Evolutionary conservation across 2,329 filamentous ascomycete genomes (phyloP), one percentile per base, ranked within the genome.

Genomic region (Aureobasidium subglaciale): DNA sequence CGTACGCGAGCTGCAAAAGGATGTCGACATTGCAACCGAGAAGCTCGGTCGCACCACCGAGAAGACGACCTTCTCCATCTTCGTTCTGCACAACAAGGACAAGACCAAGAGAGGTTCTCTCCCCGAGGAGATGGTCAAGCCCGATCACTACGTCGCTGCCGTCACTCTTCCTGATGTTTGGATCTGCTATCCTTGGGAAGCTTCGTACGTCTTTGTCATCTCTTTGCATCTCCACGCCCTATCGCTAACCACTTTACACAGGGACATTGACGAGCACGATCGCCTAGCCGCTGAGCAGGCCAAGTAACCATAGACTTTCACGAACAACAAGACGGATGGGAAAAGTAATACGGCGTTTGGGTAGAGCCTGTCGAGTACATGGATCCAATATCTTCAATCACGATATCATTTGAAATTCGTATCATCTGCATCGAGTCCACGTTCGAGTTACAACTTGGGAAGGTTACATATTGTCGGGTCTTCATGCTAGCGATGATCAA

Each of bases 121-220:
- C 56, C 91, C 93, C 10, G 67, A 82, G 18, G 84, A 90, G 34
- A 90, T 97, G 81, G 78, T 92, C 61, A 74, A 79, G 37, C 74
- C 84, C 55, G 81, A 81, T 56, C 80, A 86, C 65, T 99, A 99
- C 74, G 73, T 87, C 63, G 93, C 93, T 20, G 90, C 93, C 20
- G 78, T 86, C 68, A 97, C 92, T 5, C 88, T 95, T 29, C 82
- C 81, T n/a, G 92, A 99, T 73, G 86, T 90, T 62, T 99, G 93
- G 93, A 97, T 97, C 70, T 95, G 90, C 80, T 99, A 99, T 75
- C 93, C 93, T 15, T 99, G 93, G 93, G 93, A 97, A 77, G 93
- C 93, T 40, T 86, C 75, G 78, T 83, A 75, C 56, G 79, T 75
- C 27, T 18, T 56, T n/a, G 18, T 38, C 42, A 27, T 32, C 24